phyloP scores from a whole-genome alignment of 1,139 yeast species.

The Saccharomycopsis crataegensis region DNA sequence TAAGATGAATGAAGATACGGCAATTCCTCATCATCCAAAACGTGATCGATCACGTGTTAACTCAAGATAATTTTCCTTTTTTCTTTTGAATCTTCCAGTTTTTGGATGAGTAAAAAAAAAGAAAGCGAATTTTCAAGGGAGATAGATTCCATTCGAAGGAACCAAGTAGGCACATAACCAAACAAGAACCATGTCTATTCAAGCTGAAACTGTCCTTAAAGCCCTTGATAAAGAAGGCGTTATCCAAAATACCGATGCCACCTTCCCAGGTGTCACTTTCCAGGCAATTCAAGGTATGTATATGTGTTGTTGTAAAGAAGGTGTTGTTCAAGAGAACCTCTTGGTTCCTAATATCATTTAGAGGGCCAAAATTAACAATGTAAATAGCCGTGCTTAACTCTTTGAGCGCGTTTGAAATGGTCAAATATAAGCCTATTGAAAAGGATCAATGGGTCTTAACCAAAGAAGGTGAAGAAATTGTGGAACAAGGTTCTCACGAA shows the following conservation, averaged over 20 bases:
- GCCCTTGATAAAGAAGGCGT: constrained; percentile 52
- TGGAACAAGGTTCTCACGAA: constrained; percentile 83
- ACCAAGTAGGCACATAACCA: too few species aligned
- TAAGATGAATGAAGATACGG: too few species aligned
- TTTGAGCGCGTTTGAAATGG: constrained; percentile 76
- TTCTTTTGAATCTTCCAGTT: too few species aligned
- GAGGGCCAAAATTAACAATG: not conserved
- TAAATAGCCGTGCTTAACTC: constrained; percentile 69
- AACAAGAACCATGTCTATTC: constrained; percentile 14
- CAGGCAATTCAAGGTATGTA: constrained; percentile 39
- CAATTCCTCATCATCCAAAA: too few species aligned
- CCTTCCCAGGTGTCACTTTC: constrained; percentile 46
- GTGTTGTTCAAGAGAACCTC: not conserved
- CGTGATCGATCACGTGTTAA: too few species aligned
- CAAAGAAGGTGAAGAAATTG: constrained; percentile 74
- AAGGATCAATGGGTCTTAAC: constrained; percentile 71
- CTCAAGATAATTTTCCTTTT: too few species aligned
- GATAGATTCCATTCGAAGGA: too few species aligned
- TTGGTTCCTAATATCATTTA: not conserved
- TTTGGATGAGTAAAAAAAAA: too few species aligned
- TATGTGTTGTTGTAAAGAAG: not conserved
- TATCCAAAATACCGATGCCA: constrained; percentile 56
- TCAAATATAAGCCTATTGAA: constrained; percentile 67
- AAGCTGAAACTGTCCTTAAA: constrained; percentile 39
- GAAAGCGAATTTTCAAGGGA: too few species aligned